Conservation (phyloP, 179 eudicot genomes). For the Pouteria campechiana region DNA sequence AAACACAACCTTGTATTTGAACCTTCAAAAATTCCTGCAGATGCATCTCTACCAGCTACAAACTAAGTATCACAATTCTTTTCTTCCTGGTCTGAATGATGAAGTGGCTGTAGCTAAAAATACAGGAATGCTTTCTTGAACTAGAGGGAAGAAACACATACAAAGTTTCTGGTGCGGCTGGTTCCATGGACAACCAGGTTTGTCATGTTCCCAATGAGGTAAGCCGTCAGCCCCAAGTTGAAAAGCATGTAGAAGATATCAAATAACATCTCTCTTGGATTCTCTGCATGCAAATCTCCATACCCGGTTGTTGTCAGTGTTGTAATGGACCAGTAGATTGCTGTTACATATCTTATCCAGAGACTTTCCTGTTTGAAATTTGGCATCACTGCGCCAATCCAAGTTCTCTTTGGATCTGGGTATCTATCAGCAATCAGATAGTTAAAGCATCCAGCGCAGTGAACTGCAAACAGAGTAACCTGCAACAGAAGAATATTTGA, state of each 20-base stretch:
- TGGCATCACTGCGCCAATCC: constrained; percentile 74
- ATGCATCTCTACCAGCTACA: too few species aligned
- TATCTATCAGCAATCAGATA: constrained; percentile 75
- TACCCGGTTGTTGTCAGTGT: constrained; percentile 86
- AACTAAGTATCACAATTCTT: too few species aligned
- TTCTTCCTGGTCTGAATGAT: too few species aligned
- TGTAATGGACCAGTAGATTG: constrained; percentile 84
- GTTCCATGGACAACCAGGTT: constrained; percentile 92
- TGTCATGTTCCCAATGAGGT: constrained; percentile 95
- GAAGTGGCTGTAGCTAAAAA: too few species aligned
- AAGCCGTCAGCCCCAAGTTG: constrained; percentile 79
- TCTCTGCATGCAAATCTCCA: constrained; percentile 81
- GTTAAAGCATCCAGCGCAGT: constrained; percentile 84
- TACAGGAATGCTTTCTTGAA: too few species aligned
- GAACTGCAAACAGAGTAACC: constrained; percentile 87
- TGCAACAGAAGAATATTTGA: constrained; percentile 11
- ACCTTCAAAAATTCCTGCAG: too few species aligned
- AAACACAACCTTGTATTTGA: too few species aligned
- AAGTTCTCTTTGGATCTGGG: constrained; percentile 55
- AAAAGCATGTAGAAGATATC: constrained; percentile 69
- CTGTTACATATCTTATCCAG: constrained; percentile 52
- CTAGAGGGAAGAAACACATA: constrained; percentile 32
- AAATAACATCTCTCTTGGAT: constrained; percentile 76
- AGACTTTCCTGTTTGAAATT: constrained; percentile 50
- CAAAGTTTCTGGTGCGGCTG: constrained; percentile 77